Evolutionary conservation across 2,329 filamentous ascomycete genomes (phyloP).

Genomic region (Didymellaceae sp.): DNA sequence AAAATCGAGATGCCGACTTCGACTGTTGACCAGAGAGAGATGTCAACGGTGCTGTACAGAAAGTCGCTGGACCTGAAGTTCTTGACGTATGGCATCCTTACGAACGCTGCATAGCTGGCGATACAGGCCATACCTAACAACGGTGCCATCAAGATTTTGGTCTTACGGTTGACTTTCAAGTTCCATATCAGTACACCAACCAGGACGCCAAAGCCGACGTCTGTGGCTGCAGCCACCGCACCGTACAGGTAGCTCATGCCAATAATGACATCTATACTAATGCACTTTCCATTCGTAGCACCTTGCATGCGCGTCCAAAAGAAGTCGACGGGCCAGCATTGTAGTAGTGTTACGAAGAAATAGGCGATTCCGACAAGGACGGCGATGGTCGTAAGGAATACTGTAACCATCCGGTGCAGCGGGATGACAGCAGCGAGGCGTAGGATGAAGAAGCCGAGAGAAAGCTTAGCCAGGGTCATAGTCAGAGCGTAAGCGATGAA

Average conservation of each 20-base stretch:
- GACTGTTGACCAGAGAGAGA: constrained; percentile 27
- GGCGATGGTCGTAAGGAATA: constrained; percentile 50
- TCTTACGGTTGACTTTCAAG: constrained; percentile 56
- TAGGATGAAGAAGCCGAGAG: constrained; percentile 58
- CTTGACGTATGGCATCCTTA: constrained; percentile 23
- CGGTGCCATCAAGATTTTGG: constrained; percentile 18
- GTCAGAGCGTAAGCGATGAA: constrained; percentile 19
- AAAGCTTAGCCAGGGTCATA: constrained; percentile 47
- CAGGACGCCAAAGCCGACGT: constrained; percentile 23
- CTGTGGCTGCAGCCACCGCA: constrained; percentile 18
- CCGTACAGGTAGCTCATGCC: constrained; percentile 52
- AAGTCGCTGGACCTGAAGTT: constrained; percentile 26
- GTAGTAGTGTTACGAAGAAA: constrained; percentile 57
- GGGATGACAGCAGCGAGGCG: constrained; percentile 54
- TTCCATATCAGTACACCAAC: constrained; percentile 57
- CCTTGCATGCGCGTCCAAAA: constrained; percentile 52
- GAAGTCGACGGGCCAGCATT: constrained; percentile 56
- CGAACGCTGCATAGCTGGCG: constrained; percentile 25
- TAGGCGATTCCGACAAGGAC: constrained; percentile 53
- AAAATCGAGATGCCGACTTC: constrained; percentile 23
- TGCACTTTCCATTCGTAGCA: constrained; percentile 45
- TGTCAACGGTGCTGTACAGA: constrained; percentile 23
- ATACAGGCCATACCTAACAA: constrained; percentile 19
- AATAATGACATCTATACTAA: constrained; percentile 55
- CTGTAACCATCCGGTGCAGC: constrained; percentile 52